Evolutionary conservation across 2,329 filamentous ascomycete species (phyloP), one percentile per base, ranked within the genome.

Genomic region (Fusarium ambrosium): DNA sequence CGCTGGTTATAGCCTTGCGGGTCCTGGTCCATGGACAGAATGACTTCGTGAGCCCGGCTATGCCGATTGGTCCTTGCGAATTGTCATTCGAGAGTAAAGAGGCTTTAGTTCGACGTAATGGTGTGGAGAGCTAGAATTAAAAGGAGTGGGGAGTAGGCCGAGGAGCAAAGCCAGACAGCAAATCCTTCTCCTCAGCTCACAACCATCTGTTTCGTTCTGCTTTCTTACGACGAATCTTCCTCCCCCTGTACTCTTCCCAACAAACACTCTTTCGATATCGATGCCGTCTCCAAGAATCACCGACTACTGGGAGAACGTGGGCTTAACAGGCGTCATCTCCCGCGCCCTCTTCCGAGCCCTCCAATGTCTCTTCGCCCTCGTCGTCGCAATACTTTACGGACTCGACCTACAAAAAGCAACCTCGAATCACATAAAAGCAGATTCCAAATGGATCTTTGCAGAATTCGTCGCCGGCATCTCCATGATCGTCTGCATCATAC

Each of bases 381-480:
- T 59, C 14, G 32, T 39, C 5, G 60, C 60, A n/a, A 24, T 64
- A 4, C 11, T 68, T 2, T 64, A 68, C 48, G 61, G 39, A n/a
- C 60, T 68, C 22, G 61, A 68, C 51, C 65, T 68, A 9, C 14
- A 10, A 22, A 51, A 64, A 56, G 65, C 65, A 7, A 68, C 37
- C 9, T 22, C 45, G 2, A 24, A 68, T 0, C 20, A 39, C 32
- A 10, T 7, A 6, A n/a, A 24, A 36, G 37, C 39, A 32, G 51
- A 58, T n/a, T 36, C 60, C 0, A 32, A n/a, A 20, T 68, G 65
- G 65, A 20, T 68, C 10, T 68, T 41, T 8, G 60, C 65, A 10
- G 65, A 68, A 20, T 27, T 68, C 6, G 60, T 64, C 14, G 65
- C 65, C n/a, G 60, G 65, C 4, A 22, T 45, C 20, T 68, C 65